Base-by-base conservation (phyloP, 148 eudicot species). In the Linanthus parryae region DNA sequence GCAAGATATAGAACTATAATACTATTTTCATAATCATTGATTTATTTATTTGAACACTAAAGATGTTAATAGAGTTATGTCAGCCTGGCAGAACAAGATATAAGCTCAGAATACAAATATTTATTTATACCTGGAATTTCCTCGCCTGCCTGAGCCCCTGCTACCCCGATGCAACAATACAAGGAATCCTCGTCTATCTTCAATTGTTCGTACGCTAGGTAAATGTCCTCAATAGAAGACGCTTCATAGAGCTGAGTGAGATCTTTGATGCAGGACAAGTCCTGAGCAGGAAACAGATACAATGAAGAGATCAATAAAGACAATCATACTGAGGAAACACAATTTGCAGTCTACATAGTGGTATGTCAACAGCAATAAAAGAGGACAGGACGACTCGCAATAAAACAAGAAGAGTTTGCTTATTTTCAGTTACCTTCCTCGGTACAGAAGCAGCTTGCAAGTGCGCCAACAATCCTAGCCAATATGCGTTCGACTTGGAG, bases 381-480 rank as follows among this genome's bases (percentile, higher is more conserved):
- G n/a, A n/a, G n/a, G n/a, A n/a, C n/a, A n/a, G n/a, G n/a, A n/a
- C n/a, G n/a, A n/a, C n/a, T n/a, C n/a, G n/a, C n/a, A n/a, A n/a
- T n/a, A n/a, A n/a, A n/a, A n/a, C 20, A 21, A 45, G 14, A 27
- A 7, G 39, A 47, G 16, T 41, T 50, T 37, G 22, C 44, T 25
- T 50, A 41, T 13, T 9, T 42, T 29, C 47, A 16, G 43, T 59
- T 64, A 86, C 98, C 94, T 92, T 92, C 63, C 87, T 84, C 6
- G 94, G 90, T 48, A 92, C 85, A 64, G 90, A 81, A 56, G 74
- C 40, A 13, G 98, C 96, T 72, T 92, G 96, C 59, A 92, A 70
- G 70, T 92, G 96, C 54, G 98, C 84, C 72, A 86, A 59, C 71
- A 92, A 69, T 40, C 98, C 98, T 54, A 92, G 81, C 96, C 98